Percentiles rank a stretch among this genome's conserved stretches.
These are phyloP conservation scores for Penicillium roqueforti DNA, from an alignment of 495 filamentous ascomycete genomes.

Conservation along the genomic window DNA sequence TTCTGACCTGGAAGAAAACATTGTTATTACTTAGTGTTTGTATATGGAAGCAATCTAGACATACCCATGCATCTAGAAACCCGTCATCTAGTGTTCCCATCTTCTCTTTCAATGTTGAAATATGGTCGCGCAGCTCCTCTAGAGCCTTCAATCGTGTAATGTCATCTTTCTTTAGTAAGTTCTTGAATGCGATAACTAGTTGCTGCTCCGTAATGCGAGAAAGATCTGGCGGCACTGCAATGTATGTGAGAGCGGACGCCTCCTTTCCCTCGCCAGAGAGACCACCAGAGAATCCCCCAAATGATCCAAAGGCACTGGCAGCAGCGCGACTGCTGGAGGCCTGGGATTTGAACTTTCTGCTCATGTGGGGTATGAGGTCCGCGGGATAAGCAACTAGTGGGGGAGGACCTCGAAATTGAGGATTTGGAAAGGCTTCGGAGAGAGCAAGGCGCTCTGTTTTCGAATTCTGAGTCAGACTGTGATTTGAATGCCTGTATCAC, in stretches of 20 bases:
- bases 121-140: conserved; percentile 71
- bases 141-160: conserved; percentile 90
- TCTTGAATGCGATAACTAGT: conserved; percentile 84
- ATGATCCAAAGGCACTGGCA: conserved; percentile 44
- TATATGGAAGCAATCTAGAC: conserved; percentile 32
- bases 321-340: conserved; percentile 68
- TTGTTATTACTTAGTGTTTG: conserved; percentile 17
- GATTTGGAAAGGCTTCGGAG: conserved; percentile 3
- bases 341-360: conserved; percentile 66
- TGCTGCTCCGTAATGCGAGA: conserved; percentile 71
- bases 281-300: conserved; percentile 43
- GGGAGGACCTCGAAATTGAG: conserved; percentile 13
- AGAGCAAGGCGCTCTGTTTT: not conserved
- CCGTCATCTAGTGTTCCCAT: conserved; percentile 64
- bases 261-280: conserved; percentile 45
- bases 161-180: conserved; percentile 85
- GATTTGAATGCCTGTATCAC: not conserved
- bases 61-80: conserved; percentile 82
- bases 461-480: not conserved
- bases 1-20: conserved; percentile 55
- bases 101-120: conserved; percentile 45
- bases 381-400: conserved; percentile 26
- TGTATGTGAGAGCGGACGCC: conserved; percentile 70
- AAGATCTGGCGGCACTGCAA: conserved; percentile 80
- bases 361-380: conserved; percentile 52